These are phyloP conservation scores for Phlebopus sp. DNA, from an alignment of 1,284 basidiomycete genomes.

Conservation along the genomic window DNA sequence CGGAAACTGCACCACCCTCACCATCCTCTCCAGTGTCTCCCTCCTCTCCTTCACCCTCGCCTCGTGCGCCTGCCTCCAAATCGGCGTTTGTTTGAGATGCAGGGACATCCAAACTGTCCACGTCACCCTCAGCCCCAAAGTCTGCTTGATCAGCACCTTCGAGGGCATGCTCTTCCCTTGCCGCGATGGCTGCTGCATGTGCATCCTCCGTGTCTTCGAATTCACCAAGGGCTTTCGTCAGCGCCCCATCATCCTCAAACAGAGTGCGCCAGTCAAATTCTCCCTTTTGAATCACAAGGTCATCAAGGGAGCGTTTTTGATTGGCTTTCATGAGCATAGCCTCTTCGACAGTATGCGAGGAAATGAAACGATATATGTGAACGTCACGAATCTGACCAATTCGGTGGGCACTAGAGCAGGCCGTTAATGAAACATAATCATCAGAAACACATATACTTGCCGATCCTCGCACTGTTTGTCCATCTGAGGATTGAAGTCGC, in stretches of 20 bases:
- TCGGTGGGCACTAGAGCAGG: conserved; percentile 68
- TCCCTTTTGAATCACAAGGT: conserved; percentile 91
- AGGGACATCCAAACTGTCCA: conserved; percentile 9
- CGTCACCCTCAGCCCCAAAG: conserved; percentile 48
- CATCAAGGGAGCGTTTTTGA: conserved; percentile 90
- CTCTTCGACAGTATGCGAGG: conserved; percentile 91
- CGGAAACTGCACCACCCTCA: conserved; percentile 69
- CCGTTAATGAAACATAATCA: conserved; percentile 5
- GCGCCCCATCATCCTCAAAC: conserved; percentile 56
- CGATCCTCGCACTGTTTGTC: conserved; percentile 96
- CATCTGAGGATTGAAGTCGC: conserved; percentile 98
- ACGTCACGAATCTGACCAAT: conserved; percentile 98
- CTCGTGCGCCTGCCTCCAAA: conserved; percentile 15
- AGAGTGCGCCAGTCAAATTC: conserved; percentile 94
- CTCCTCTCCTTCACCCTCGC: conserved; percentile 25
- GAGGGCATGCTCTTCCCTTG: conserved; percentile 66
- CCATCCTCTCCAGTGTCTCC: conserved; percentile 55
- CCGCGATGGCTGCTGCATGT: conserved; percentile 76
- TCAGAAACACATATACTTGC: conserved; percentile 35
- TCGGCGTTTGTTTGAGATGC: conserved; percentile 13
- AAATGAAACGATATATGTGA: conserved; percentile 95
- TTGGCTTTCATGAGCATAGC: conserved; percentile 96
- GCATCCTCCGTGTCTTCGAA: conserved; percentile 90
- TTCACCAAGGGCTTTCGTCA: conserved; percentile 72
- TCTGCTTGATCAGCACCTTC: conserved; percentile 77